phyloP scores from a whole-genome alignment of 225 moss, liverwort and hornwort genomes.

The Pseudoscleropodium purum region DNA sequence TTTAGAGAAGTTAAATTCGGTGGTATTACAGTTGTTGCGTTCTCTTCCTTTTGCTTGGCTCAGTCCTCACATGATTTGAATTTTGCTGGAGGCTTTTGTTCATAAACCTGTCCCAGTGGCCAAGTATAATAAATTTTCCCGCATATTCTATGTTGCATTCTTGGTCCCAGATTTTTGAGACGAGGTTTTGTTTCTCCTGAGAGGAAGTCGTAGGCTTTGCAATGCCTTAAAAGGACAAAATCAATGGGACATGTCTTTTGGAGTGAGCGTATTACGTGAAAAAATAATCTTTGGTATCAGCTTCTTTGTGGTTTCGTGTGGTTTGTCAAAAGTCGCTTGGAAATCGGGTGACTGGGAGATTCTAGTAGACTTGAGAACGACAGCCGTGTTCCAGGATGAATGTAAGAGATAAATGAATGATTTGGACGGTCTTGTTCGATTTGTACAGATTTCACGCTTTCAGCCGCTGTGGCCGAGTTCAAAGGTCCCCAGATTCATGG shows the following conservation, averaged over 20 bases:
- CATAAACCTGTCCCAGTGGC: neutral
- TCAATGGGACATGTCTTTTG: slow-evolving; percentile 32
- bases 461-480: slow-evolving; percentile 96
- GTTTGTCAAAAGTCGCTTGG: slow-evolving; percentile 33
- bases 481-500: slow-evolving; percentile 92
- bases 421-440: neutral
- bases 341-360: slow-evolving; percentile 31
- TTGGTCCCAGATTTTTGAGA: neutral
- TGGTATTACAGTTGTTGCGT: neutral
- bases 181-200: neutral
- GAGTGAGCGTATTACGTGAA: slow-evolving; percentile 9
- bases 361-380: neutral
- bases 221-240: slow-evolving; percentile 11
- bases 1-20: neutral
- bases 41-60: neutral
- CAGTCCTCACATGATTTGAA: neutral
- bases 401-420: neutral
- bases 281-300: slow-evolving; percentile 24
- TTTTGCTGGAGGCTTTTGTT: neutral
- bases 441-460: slow-evolving; percentile 62
- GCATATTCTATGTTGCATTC: neutral
- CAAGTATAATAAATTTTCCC: neutral
- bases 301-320: neutral
- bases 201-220: slow-evolving; percentile 1
- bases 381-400: slow-evolving; percentile 9